These are phyloP conservation scores for Leccinum huronense DNA, from an alignment of 1,284 basidiomycete species.

Conservation along the genomic window DNA sequence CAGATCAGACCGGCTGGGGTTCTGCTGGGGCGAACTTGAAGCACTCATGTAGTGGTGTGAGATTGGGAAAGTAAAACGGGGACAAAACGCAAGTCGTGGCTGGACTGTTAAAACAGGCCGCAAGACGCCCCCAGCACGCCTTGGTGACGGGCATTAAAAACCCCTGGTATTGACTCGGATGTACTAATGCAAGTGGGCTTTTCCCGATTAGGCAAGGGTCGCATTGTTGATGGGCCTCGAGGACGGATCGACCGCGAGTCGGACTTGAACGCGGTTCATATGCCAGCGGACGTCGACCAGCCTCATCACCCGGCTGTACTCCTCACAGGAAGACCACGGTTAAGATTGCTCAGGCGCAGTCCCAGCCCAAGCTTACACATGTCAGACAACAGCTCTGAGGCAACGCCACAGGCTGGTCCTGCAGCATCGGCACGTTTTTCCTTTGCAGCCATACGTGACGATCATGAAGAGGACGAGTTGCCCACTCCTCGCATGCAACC, in stretches of 20 bases:
- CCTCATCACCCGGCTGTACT: conserved; percentile 9
- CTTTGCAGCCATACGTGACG: conserved; percentile 36
- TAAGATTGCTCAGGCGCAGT: conserved; percentile 43
- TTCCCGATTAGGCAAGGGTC: neutral
- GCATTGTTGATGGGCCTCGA: neutral
- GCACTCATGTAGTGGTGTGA: conserved; percentile 10
- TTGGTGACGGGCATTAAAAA: conserved; percentile 4
- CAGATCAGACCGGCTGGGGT: neutral
- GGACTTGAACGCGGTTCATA: neutral
- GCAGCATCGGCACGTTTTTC: conserved; percentile 36
- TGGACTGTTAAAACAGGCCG: neutral
- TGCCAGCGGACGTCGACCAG: neutral
- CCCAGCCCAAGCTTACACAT: conserved; percentile 27
- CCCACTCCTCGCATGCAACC: conserved; percentile 49
- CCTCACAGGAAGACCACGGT: conserved; percentile 38
- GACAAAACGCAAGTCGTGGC: neutral
- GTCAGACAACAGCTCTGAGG: conserved; percentile 31
- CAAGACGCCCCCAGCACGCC: no score
- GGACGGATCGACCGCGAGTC: neutral
- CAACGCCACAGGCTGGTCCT: conserved; percentile 40
- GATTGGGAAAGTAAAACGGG: neutral
- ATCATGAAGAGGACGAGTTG: conserved; percentile 50
- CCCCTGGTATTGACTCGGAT: neutral
- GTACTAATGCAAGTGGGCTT: neutral
- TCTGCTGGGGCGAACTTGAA: neutral